A percentile compares a stretch with the other conserved stretches of the same genome.
These are phyloP conservation scores for Cystofilobasidium ferigula DNA, from an alignment of 768 basidiomycete species.

Conservation along the genomic window DNA sequence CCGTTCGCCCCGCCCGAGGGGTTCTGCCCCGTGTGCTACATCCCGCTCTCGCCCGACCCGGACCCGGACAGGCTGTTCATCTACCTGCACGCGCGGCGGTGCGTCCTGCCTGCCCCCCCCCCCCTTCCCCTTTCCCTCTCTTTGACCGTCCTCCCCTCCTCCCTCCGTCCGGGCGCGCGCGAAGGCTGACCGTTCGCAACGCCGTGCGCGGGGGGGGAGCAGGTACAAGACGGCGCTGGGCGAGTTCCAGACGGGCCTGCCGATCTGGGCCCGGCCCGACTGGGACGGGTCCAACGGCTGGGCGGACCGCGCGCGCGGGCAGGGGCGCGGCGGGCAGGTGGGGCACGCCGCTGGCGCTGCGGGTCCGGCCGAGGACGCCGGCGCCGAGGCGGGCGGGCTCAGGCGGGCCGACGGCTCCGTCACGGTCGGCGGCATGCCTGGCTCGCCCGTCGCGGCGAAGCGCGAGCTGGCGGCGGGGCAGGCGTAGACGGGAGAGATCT, in stretches of 20 bases:
- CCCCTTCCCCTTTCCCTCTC: conserved; percentile 29
- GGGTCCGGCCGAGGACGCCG: too few species aligned
- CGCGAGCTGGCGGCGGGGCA: too few species aligned
- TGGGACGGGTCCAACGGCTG: conserved; percentile 35
- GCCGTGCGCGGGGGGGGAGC: too few species aligned
- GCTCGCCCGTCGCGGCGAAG: too few species aligned
- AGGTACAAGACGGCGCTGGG: conserved; percentile 62
- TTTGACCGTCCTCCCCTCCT: not conserved
- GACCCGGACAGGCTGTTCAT: conserved; percentile 85
- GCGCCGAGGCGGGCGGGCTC: too few species aligned
- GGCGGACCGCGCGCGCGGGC: conserved; percentile 18
- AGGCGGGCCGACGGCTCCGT: too few species aligned
- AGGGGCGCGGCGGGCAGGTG: conserved; percentile 15
- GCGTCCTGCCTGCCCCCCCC: conserved; percentile 45
- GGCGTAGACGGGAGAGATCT: too few species aligned
- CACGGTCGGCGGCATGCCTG: too few species aligned
- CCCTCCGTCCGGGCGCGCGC: too few species aligned
- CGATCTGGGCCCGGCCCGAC: conserved; percentile 60
- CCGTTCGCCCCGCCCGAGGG: conserved; percentile 28
- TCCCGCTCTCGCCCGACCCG: conserved; percentile 87
- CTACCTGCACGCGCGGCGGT: conserved; percentile 64
- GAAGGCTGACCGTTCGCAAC: too few species aligned
- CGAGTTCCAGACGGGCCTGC: conserved; percentile 74
- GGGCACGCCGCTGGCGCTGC: too few species aligned
- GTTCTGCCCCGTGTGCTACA: conserved; percentile 83